phyloP scores from a whole-genome alignment of 108 stramenopile species.

The Skeletonema tropicum region DNA sequence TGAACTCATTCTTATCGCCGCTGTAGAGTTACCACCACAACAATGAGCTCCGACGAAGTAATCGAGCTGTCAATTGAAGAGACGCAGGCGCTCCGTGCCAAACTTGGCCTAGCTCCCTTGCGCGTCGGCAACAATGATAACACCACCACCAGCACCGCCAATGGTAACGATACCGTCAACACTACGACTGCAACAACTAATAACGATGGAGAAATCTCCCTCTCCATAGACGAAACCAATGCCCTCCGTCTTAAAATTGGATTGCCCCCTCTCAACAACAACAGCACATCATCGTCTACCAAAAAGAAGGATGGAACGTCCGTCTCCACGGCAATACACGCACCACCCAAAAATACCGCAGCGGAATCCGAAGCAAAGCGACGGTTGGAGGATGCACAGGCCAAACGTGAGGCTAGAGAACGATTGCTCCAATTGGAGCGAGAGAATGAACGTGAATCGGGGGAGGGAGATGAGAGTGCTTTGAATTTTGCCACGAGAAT shows the following conservation, averaged over 20 bases:
- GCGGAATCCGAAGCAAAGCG: constrained; percentile 39
- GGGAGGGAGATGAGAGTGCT: constrained; percentile 34
- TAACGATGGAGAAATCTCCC: constrained; percentile 23
- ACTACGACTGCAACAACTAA: not conserved
- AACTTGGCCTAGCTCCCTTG: constrained; percentile 75
- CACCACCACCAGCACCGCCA: not conserved
- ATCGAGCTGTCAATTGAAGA: constrained; percentile 87
- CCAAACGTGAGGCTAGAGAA: constrained; percentile 55
- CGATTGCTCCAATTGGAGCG: constrained; percentile 27
- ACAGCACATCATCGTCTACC: constrained; percentile 1
- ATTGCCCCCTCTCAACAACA: constrained; percentile 57
- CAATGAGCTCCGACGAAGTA: constrained; percentile 54
- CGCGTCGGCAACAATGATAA: not conserved
- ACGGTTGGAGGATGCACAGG: constrained; percentile 65
- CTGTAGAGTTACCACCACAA: not conserved
- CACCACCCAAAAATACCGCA: constrained; percentile 59
- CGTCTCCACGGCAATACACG: constrained; percentile 45
- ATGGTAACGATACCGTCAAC: not conserved
- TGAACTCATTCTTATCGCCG: too few relatives aligned
- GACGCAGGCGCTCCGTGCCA: constrained; percentile 79
- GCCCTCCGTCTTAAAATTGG: constrained; percentile 71
- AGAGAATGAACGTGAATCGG: constrained; percentile 8
- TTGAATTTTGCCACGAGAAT: constrained; percentile 70
- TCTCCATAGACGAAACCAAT: constrained; percentile 86
- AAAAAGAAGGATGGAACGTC: constrained; percentile 23